Base-by-base conservation (phyloP, 306 rosid genomes). In the Cicer chorassanicum region DNA sequence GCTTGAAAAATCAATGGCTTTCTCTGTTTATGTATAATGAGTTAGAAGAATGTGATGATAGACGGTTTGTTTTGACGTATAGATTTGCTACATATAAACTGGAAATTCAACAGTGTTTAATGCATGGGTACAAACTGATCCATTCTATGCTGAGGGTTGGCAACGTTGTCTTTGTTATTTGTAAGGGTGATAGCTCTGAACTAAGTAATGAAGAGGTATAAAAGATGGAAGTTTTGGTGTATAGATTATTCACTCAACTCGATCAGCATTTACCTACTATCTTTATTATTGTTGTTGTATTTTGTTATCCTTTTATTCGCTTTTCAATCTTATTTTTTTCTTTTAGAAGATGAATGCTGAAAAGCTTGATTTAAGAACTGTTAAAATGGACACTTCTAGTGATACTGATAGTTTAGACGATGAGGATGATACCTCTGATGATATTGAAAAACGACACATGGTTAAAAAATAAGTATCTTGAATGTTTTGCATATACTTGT, bases 121-220 rank as follows among this genome's bases (percentile, higher is more conserved):
- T 46, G 65, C 54, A 59, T 45, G 72, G 53, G 34, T 65, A 41
- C 6, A n/a, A 8, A 39, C 55, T 14, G 55, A 46, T 55, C 41
- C 9, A 1, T 44, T 54, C 7, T 50, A 29, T 71, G 65, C 61
- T 21, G 70, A 57, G 14, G 54, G 55, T 21, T 21, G 50, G 19
- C 42, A 2, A 51, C 9, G 41, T 38, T 63, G 42, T 65, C 6
- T 55, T 57, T 36, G 55, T 34, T 65, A 53, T 80, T 53, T 84
- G 80, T 7, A 67, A 74, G 38, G 85, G 68, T 57, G 75, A 76
- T 50, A 41, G 81, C 56, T 89, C 86, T 78, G 87, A 84, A 29
- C 87, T 85, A 68, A 29, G 63, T 53, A 83, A 82, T 8, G 87
- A 77, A 49, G 92, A 86, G 75, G 81, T 81, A 41, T 80, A 67